A percentile compares a stretch with the other conserved stretches of the same genome.
Conservation (phyloP, 257 asterid genomes). For the Solanum dulcamara region DNA sequence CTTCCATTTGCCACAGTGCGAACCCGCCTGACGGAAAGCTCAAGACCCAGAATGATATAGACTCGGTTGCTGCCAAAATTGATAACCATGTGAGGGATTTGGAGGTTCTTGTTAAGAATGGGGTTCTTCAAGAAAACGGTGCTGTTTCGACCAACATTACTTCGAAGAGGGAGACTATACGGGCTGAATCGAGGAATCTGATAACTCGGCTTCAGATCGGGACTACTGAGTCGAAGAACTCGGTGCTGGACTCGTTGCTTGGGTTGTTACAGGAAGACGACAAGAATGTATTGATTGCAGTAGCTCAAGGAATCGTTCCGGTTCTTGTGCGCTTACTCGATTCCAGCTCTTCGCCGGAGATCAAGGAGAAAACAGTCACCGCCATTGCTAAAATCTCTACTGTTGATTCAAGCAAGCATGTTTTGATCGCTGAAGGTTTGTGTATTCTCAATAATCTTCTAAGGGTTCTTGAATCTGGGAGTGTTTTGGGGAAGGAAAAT, state of each 20-base stretch:
- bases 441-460: constrained; percentile 48
- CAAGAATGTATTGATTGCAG: constrained; percentile 60
- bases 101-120: constrained; percentile 42
- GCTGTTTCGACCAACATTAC: constrained; percentile 3
- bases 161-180: constrained; percentile 36
- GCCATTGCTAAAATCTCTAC: constrained; percentile 64
- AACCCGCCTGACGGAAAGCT: constrained; percentile 52
- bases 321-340: constrained; percentile 62
- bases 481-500: constrained; percentile 74
- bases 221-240: constrained; percentile 61
- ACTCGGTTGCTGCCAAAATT: constrained; percentile 44
- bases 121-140: constrained; percentile 19
- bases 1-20: constrained; percentile 35
- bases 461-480: constrained; percentile 77
- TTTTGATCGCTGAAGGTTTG: constrained; percentile 56
- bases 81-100: constrained; percentile 62
- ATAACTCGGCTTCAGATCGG: constrained; percentile 89
- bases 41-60: constrained; percentile 74
- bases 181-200: constrained; percentile 56
- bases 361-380: constrained; percentile 60
- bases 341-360: constrained; percentile 50
- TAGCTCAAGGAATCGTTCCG: constrained; percentile 77
- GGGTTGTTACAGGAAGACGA: constrained; percentile 69
- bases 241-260: constrained; percentile 53
- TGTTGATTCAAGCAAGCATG: constrained; percentile 56